Evolutionary conservation across 345 rosid species (phyloP).

Genomic region (Isatis tinctoria): DNA sequence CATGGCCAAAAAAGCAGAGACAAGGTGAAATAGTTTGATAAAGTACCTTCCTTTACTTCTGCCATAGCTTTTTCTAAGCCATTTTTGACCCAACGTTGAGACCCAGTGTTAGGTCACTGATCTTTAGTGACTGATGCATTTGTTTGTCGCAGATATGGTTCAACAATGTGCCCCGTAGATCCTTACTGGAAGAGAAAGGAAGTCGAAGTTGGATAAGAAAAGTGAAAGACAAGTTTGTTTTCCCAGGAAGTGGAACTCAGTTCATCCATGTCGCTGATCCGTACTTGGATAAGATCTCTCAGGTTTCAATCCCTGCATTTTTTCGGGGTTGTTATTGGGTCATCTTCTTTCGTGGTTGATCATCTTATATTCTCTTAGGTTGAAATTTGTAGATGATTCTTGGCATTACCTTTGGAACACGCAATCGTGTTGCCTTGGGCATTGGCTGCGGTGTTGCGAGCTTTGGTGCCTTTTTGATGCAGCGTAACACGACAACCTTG

Average conservation of each 20-base stretch:
- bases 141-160: constrained; percentile 49
- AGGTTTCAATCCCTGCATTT: constrained; percentile 36
- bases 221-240: constrained; percentile 48
- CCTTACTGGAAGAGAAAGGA: constrained; percentile 46
- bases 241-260: constrained; percentile 49
- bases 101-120: background rate
- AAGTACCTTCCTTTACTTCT: background rate
- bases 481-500: constrained; percentile 49
- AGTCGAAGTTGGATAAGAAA: constrained; percentile 46
- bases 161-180: constrained; percentile 50
- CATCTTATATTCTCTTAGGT: constrained; percentile 22
- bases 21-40: constrained; percentile 35
- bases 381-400: constrained; percentile 57
- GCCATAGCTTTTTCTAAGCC: background rate
- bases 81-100: background rate
- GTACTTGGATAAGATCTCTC: constrained; percentile 50
- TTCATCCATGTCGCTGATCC: constrained; percentile 54
- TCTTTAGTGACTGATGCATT: background rate
- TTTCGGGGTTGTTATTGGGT: background rate
- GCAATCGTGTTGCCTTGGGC: constrained; percentile 45
- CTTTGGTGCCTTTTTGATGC: constrained; percentile 61
- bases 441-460: constrained; percentile 67
- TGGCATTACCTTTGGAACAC: constrained; percentile 51
- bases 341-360: background rate
- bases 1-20: constrained; percentile 68